Evolutionary conservation across 208 protist genomes (phyloP), one percentile per base, ranked within the genome.

Genomic region (Trypanosoma theileri): DNA sequence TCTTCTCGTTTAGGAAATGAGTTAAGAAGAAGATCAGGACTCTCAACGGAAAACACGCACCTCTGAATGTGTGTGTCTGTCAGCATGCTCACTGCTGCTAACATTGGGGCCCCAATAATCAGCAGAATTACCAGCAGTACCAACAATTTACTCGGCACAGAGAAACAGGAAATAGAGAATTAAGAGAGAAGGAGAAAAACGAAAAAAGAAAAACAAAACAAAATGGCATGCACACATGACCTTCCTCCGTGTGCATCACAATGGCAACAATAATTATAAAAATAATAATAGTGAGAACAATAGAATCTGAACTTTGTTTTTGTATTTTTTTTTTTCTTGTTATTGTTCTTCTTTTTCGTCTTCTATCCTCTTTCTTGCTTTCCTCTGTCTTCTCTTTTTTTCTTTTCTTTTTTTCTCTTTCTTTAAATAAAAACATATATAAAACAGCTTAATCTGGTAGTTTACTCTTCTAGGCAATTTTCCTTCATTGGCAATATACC

Each of bases 131-230:
- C 3, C 44, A 48, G 13, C 3, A 59, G 44, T 3, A 46, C n/a
- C 26, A 58, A 16, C 61, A 66, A 66, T 13, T 66, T 66, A 66
- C 48, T 66, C 61, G 61, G 28, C 28, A 48, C 19, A 58, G 40
- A 41, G 59, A 56, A 26, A 65, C 7, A 6, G 44, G 44, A 55
- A 24, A 55, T 10, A 54, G 48, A 45, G 19, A 51, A 54, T 44
- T 28, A 60, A 45, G 7, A 60, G 6, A 22, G 17, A 2, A 42
- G 22, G 46, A 64, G 24, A 64, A 41, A 64, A 64, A 52, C 9
- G 44, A 55, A 26, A 65, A 55, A 56, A 26, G 48, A 44, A 60
- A 46, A n/a, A 48, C 1, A 46, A 16, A 17, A 17, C 1, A 48
- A 35, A 35, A 35, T 35, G 28, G 28, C 28, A 35, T 35, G 28